Conservation (phyloP, 495 filamentous ascomycete genomes). For the Neurospora cerealis region DNA sequence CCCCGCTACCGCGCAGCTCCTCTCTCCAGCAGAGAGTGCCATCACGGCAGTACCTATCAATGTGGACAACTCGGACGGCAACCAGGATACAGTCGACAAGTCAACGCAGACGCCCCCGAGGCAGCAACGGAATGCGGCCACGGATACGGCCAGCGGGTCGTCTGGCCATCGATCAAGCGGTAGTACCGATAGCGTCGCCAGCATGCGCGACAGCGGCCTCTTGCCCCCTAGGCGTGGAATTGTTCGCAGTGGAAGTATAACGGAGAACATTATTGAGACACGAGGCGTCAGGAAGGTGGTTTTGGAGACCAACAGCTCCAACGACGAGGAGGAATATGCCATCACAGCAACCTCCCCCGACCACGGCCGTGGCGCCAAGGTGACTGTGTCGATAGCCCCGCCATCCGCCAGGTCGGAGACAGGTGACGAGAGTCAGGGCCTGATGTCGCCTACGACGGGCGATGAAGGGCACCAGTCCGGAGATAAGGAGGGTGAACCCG, state of each 20-base stretch:
- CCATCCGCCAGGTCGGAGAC: background rate
- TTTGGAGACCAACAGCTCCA: constrained; percentile 56
- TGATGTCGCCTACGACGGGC: constrained; percentile 4
- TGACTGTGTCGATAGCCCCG: background rate
- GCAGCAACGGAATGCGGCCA: constrained; percentile 12
- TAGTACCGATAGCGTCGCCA: constrained; percentile 14
- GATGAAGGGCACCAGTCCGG: constrained; percentile 6
- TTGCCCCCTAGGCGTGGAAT: constrained; percentile 36
- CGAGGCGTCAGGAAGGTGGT: constrained; percentile 80
- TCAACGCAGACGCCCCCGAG: background rate
- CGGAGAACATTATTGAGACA: constrained; percentile 73
- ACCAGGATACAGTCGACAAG: background rate
- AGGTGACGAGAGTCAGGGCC: constrained; percentile 7
- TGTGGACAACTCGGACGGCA: constrained; percentile 1
- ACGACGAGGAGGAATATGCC: constrained; percentile 22
- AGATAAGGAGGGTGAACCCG: constrained; percentile 6
- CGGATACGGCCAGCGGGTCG: constrained; percentile 9
- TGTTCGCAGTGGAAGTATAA: constrained; percentile 78
- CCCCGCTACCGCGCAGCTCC: constrained; percentile 20
- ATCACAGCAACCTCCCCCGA: constrained; percentile 6
- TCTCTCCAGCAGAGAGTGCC: constrained; percentile 11
- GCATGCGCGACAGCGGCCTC: constrained; percentile 7
- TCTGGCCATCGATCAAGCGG: constrained; percentile 2
- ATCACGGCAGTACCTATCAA: background rate
- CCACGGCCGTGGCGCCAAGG: constrained; percentile 1